Evolutionary conservation across 2,329 filamentous ascomycete genomes (phyloP).

Genomic region (Venturia effusa): DNA sequence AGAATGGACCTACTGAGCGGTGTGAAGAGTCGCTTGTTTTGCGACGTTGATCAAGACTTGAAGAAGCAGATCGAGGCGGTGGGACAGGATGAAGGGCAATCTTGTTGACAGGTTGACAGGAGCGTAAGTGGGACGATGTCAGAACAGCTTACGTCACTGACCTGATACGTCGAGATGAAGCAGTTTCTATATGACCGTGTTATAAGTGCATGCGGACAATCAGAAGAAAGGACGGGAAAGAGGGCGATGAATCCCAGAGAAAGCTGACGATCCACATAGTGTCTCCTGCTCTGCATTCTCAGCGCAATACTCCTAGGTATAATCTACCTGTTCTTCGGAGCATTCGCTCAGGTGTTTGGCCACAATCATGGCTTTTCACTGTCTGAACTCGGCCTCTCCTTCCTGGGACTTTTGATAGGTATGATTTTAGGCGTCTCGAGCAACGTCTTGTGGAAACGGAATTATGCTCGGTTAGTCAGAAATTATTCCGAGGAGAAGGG

Average conservation of each 20-base stretch:
- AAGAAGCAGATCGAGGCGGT: conserved; percentile 1
- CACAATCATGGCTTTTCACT: conserved; percentile 58
- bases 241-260: neutral
- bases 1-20: neutral
- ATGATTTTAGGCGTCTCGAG: conserved; percentile 9
- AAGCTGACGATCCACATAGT: conserved; percentile 25
- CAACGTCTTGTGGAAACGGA: conserved; percentile 9
- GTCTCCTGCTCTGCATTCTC: conserved; percentile 60
- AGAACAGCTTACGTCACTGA: neutral
- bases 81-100: neutral
- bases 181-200: neutral
- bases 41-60: neutral
- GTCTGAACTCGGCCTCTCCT: conserved; percentile 58
- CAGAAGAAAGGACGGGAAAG: neutral
- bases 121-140: neutral
- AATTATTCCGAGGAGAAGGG: conserved; percentile 9
- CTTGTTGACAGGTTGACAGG: neutral
- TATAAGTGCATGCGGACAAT: neutral
- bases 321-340: conserved; percentile 71
- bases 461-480: conserved; percentile 7
- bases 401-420: conserved; percentile 31
- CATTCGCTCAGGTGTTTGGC: conserved; percentile 59
- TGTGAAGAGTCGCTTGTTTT: neutral
- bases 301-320: conserved; percentile 64
- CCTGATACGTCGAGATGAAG: neutral